Conservation (phyloP, 495 filamentous ascomycete species). For the Hypoxylon fuscum region DNA sequence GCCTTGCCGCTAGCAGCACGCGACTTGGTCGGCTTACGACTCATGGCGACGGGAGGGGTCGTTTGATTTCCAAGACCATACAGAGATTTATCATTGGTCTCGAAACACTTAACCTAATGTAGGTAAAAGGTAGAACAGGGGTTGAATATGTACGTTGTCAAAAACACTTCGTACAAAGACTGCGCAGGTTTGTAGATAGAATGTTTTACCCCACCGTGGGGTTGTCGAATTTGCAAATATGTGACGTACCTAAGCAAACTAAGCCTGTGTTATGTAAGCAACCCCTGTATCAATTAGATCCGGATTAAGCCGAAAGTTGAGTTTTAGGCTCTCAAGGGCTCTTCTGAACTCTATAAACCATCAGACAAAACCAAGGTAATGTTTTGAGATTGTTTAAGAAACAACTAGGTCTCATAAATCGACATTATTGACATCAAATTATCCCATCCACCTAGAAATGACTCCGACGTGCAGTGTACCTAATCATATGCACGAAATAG, state of each 20-base stretch:
- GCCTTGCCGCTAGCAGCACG: constrained; percentile 42
- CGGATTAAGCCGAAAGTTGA: not conserved
- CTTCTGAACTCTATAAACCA: no score
- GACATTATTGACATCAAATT: no score
- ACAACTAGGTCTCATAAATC: no score
- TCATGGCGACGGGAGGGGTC: constrained; percentile 29
- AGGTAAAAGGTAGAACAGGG: not conserved
- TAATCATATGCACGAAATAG: no score
- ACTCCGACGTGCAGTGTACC: no score
- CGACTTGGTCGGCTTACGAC: constrained; percentile 42
- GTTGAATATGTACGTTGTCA: not conserved
- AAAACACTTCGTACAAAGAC: not conserved
- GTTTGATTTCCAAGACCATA: constrained; percentile 2
- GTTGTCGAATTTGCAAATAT: constrained; percentile 11
- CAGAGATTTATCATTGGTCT: not conserved
- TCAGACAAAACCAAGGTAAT: no score
- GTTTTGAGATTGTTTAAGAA: no score
- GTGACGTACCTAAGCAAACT: not conserved
- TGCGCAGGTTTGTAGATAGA: not conserved
- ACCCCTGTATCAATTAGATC: no score
- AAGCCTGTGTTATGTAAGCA: no score
- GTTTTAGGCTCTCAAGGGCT: no score
- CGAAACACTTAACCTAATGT: not conserved
- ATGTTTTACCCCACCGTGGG: constrained; percentile 46
- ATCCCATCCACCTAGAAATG: no score